These are phyloP conservation scores for Quercus mongolica DNA, from an alignment of 306 rosid species.

Conservation along the genomic window DNA sequence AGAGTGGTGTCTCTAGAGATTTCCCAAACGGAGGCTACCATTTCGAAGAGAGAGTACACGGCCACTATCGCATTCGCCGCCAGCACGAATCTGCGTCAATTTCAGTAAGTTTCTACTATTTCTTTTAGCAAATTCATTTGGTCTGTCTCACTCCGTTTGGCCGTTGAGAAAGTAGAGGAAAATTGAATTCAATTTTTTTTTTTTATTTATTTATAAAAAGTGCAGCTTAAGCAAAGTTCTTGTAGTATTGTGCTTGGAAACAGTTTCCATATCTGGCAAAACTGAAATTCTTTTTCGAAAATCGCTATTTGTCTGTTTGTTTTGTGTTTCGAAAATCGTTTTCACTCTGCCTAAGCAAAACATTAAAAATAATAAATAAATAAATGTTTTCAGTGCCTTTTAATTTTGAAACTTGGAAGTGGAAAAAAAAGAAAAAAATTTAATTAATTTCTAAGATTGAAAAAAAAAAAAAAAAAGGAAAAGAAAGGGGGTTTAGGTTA, in stretches of 20 bases:
- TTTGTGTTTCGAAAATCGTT: too few species aligned
- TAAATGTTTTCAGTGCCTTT: too few species aligned
- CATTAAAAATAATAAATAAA: too few species aligned
- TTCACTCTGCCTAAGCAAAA: too few species aligned
- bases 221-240: too few species aligned
- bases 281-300: not conserved
- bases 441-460: not conserved
- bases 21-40: slow-evolving; percentile 92
- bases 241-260: not conserved
- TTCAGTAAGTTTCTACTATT: not conserved
- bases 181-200: not conserved
- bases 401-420: not conserved
- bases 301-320: too few species aligned
- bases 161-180: slow-evolving; percentile 1
- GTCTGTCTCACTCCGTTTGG: not conserved
- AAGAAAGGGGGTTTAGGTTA: not conserved
- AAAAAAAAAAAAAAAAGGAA: not conserved
- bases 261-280: not conserved
- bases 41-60: slow-evolving; percentile 75
- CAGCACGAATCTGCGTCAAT: slow-evolving; percentile 60
- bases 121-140: too few species aligned
- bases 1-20: slow-evolving; percentile 76
- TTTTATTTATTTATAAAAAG: too few species aligned
- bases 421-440: not conserved
- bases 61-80: slow-evolving; percentile 89